These are phyloP conservation scores for Mycena haematopus DNA, from an alignment of 768 basidiomycete genomes.

Conservation along the genomic window DNA sequence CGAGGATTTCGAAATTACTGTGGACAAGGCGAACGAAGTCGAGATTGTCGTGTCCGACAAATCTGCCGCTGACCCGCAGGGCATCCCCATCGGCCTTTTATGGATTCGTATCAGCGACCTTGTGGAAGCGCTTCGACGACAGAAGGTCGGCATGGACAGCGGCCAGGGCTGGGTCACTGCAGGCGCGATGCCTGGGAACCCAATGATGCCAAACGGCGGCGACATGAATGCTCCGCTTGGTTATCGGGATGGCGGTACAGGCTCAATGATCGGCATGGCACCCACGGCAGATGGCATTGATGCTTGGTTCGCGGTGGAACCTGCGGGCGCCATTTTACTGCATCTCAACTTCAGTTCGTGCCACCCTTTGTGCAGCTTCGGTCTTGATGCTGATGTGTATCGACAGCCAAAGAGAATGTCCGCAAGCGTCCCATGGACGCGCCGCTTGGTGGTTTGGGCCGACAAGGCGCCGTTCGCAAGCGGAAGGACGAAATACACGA, in stretches of 20 bases:
- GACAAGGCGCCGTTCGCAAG: conserved; percentile 97
- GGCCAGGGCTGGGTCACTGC: conserved; percentile 98
- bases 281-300: conserved; percentile 80
- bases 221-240: conserved; percentile 59
- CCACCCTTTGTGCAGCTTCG: conserved; percentile 16
- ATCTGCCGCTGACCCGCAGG: conserved; percentile 78
- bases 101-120: conserved; percentile 96
- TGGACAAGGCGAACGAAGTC: conserved; percentile 98
- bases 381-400: conserved; percentile 15
- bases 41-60: conserved; percentile 97
- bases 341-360: conserved; percentile 82
- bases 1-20: conserved; percentile 94
- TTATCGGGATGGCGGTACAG: conserved; percentile 52
- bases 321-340: conserved; percentile 90
- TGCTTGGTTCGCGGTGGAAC: conserved; percentile 97
- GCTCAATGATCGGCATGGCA: conserved; percentile 41
- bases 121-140: conserved; percentile 89
- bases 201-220: conserved; percentile 41
- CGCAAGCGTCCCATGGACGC: conserved; percentile 95
- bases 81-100: conserved; percentile 90
- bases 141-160: conserved; percentile 87
- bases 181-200: conserved; percentile 79
- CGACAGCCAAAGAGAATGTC: conserved; percentile 94
- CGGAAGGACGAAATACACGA: conserved; percentile 98
- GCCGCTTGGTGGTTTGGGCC: conserved; percentile 85